Conservation (phyloP, 2,329 filamentous ascomycete species). For the Diplodia intermedia region DNA sequence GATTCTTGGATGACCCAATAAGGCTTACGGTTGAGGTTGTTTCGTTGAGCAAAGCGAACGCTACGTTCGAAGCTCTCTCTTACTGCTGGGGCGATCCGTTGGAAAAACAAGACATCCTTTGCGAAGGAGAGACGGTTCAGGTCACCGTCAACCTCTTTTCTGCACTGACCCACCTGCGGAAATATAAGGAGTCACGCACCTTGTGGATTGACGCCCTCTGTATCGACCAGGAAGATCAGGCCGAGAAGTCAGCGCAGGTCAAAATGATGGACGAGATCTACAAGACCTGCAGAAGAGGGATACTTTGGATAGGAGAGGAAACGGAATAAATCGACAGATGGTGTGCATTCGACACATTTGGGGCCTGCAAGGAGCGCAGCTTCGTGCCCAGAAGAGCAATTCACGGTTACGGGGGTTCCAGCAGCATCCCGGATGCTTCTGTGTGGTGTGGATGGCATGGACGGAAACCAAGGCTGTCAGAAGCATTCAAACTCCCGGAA, state of each 20-base stretch:
- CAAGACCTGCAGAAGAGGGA: not conserved
- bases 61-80: slow-evolving; percentile 27
- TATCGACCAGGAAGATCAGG: not conserved
- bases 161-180: not conserved
- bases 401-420: not conserved
- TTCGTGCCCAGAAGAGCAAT: too few species aligned
- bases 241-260: slow-evolving; percentile 7
- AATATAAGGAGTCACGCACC: not conserved
- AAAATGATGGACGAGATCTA: slow-evolving; percentile 17
- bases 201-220: slow-evolving; percentile 12
- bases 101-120: not conserved
- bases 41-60: slow-evolving; percentile 25
- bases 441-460: slow-evolving; percentile 1
- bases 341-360: not conserved
- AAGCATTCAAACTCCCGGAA: slow-evolving; percentile 3
- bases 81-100: slow-evolving; percentile 33
- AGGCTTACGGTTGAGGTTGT: not conserved
- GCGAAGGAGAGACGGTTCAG: not conserved
- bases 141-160: slow-evolving; percentile 9
- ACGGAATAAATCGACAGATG: not conserved
- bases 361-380: not conserved
- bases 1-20: slow-evolving; percentile 9
- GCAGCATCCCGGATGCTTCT: too few species aligned
- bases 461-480: not conserved
- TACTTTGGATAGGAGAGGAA: slow-evolving; percentile 6